Evolutionary conservation across 805 yeast genomes (phyloP), one percentile per base, ranked within the genome.

Genomic region (Lipomyces yamanashiensis): DNA sequence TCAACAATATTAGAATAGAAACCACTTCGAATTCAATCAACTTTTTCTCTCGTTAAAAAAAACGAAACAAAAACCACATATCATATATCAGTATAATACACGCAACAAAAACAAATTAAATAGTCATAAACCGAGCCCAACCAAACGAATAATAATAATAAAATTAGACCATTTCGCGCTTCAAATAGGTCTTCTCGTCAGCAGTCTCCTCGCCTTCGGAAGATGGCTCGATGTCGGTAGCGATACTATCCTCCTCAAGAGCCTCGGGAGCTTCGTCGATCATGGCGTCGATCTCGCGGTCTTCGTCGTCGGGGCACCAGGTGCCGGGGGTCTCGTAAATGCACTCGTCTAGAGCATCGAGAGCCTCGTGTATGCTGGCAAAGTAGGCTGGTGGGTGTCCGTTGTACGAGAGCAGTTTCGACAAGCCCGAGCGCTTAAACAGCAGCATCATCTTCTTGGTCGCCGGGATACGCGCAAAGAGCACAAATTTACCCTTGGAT

Each of bases 391-490:
- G 72, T 63, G 74, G 79, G 33, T 63, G 67, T n/a, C 69, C 71
- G 34, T 70, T 71, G 58, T 74, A 78, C 58, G 63, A 62, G 19
- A 77, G 71, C 66, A 82, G 69, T 0, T 73, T 77, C 3, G 73
- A 70, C 36, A 90, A 84, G 0, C 92, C 92, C 7, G 92, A 82
- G 44, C 74, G 74, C 28, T 70, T 74, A 44, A 91, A 74, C 61
- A 84, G 76, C n/a, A 76, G 74, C 48, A 86, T 76, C n/a, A 89
- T 78, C 1, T 74, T 73, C 9, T 68, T 70, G 56, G 77, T 79
- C 6, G 81, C 75, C 4, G 90, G 82, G 8, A 89, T 84, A 23
- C 92, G 79, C 7, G 87, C 79, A 62, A 91, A 82, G 49, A 84
- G 81, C 3, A 90, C 87, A 8, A 76, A 74, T 7, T 88, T 85